Evolutionary conservation across 768 basidiomycete genomes (phyloP).

Genomic region (Epithele typhae): DNA sequence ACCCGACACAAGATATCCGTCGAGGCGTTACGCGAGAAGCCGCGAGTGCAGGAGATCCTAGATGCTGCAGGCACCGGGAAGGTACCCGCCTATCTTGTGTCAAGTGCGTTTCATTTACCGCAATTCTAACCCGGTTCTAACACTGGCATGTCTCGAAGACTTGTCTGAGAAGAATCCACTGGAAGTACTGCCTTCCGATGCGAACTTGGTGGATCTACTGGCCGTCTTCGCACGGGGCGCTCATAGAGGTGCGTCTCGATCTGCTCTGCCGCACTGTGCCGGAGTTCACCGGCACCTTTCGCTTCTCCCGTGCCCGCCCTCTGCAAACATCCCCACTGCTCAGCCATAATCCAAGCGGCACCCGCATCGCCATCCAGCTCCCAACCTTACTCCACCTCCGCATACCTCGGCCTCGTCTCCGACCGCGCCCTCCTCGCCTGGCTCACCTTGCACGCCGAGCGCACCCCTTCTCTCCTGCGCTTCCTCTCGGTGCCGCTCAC

Average conservation of each 20-base stretch:
- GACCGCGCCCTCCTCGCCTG: conserved; percentile 69
- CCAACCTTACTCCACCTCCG: conserved; percentile 27
- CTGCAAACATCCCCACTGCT: neutral
- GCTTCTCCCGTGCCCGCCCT: too few species aligned
- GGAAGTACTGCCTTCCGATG: conserved; percentile 55
- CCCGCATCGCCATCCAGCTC: conserved; percentile 27
- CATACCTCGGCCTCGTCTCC: conserved; percentile 69
- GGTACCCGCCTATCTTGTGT: conserved; percentile 72
- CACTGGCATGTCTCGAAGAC: conserved; percentile 49
- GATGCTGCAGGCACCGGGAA: conserved; percentile 68
- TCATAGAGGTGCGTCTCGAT: conserved; percentile 55
- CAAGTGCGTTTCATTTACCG: conserved; percentile 51
- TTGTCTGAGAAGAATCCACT: conserved; percentile 84
- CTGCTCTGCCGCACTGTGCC: neutral
- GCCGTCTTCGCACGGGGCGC: conserved; percentile 64
- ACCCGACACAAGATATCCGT: conserved; percentile 64
- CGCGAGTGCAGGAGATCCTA: conserved; percentile 64
- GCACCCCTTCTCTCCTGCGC: conserved; percentile 38
- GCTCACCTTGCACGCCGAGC: conserved; percentile 54
- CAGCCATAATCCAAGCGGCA: conserved; percentile 55
- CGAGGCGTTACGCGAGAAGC: conserved; percentile 55
- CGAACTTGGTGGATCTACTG: conserved; percentile 59
- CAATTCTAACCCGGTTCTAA: neutral
- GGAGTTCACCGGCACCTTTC: too few species aligned
- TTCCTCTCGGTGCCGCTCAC: conserved; percentile 53